Base-by-base conservation (phyloP, 176 grass and related monocot species). In the Rhipidocladum racemiflorum region DNA sequence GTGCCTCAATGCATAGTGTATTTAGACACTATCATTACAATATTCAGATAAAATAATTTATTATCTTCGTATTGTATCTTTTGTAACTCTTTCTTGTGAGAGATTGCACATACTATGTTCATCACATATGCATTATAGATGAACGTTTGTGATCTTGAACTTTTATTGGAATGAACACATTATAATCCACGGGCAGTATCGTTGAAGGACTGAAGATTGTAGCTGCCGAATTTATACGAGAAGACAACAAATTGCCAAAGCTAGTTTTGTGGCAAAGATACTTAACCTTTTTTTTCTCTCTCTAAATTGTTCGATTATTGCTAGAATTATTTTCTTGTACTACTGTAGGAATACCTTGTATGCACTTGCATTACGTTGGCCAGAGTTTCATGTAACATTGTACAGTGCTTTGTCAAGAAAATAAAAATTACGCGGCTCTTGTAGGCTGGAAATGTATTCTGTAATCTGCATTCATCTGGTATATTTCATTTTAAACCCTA, bases 401-500 rank as follows among this genome's bases (percentile, higher is more conserved):
- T 70, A 29, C 61, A 39, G 27, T 49, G 15, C 20, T 14, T 45
- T 70, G 27, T 69, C 18, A 66, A 28, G 63, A 62, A 74, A 5
- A 29, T 6, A 28, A 61, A 49, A 29, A 0, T 21, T 75, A 30
- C 40, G 6, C 10, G 14, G 35, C 17, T 75, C 38, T 67, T 86
- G 38, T 18, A 64, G 35, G 49, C 50, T 76, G 32, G n/a, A 61
- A 63, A n/a, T 70, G 8, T 71, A 14, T 15, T 23, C n/a, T 83
- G 65, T 63, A 36, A 54, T 46, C 70, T 81, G 27, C 54, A 39
- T 72, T 76, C 1, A 59, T 35, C 7, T 50, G n/a, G 27, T 75
- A 30, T 53, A 72, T 63, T 72, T 78, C 5, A 57, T 78, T 82
- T 45, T 25, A 15, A 73, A 50, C 9, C 15, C 46, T 75, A 44